These are phyloP conservation scores for Exserohilum rostratum DNA, from an alignment of 2,329 filamentous ascomycete genomes.

Conservation along the genomic window DNA sequence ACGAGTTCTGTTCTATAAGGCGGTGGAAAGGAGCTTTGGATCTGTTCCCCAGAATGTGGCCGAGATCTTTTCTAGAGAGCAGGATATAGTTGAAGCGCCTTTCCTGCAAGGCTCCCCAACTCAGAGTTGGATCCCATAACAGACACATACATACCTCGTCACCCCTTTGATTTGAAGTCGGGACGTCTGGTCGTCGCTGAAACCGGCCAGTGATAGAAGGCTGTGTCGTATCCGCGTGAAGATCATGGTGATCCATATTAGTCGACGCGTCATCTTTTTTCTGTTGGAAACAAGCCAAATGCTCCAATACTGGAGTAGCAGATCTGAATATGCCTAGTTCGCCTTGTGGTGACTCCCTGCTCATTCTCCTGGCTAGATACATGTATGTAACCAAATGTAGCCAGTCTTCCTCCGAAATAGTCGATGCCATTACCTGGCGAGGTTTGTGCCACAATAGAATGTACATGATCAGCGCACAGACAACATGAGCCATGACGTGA, in stretches of 20 bases:
- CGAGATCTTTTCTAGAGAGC: background rate
- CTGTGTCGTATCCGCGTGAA: background rate
- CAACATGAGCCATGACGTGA: slow-evolving; percentile 61
- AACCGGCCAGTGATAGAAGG: background rate
- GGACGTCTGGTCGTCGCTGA: background rate
- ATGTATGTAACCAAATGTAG: slow-evolving; percentile 24
- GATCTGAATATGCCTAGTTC: slow-evolving; percentile 1
- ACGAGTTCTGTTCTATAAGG: background rate
- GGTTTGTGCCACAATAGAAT: slow-evolving; percentile 43
- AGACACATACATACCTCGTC: background rate
- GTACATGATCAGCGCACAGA: slow-evolving; percentile 39
- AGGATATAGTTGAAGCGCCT: background rate
- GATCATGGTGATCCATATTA: background rate
- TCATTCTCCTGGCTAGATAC: slow-evolving; percentile 19
- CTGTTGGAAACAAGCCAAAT: background rate
- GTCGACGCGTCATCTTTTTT: background rate
- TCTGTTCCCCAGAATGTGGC: background rate
- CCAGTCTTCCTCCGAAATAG: background rate
- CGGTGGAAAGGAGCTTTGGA: background rate
- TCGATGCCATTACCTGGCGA: slow-evolving; percentile 20
- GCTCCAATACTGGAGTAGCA: background rate
- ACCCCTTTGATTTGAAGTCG: background rate
- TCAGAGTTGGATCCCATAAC: background rate
- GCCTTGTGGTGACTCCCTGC: slow-evolving; percentile 8
- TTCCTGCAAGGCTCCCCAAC: background rate